Base-by-base conservation (phyloP, 2,329 filamentous ascomycete species). In the Xylaria arbuscula region DNA sequence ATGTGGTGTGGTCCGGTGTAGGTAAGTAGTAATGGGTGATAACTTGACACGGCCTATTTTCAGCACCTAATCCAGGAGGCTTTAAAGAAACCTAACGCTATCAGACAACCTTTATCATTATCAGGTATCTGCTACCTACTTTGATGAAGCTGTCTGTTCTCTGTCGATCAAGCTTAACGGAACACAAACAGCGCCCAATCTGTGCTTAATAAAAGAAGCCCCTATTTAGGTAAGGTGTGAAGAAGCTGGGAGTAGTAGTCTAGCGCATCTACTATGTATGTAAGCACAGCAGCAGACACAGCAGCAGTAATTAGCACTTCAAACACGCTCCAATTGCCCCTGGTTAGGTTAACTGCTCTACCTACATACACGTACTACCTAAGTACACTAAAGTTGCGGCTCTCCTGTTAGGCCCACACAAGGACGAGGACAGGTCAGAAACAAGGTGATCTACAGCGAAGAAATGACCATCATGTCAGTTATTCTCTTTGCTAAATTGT, bases 351-450 rank as follows among this genome's bases (percentile, higher is more conserved):
- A 28, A 28, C 28, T 28, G 28, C 2, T 28, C 28, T 3, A 28
- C 28, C 28, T 28, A n/a, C n/a, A n/a, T n/a, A n/a, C n/a, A n/a
- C n/a, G n/a, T n/a, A n/a, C n/a, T n/a, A n/a, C n/a, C n/a, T n/a
- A n/a, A n/a, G n/a, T 28, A 28, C 28, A 28, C 28, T 28, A 28
- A 40, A 65, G 63, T 50, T 65, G 66, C 66, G 50, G 66, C 66
- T 68, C 66, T 61, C 66, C 51, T 51, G 36, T 45, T 22, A 19
- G 51, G 66, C 38, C 61, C 66, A 55, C 56, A 61, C 28, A 48
- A 17, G 15, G 38, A 55, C 24, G 45, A 38, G 48, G 19, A 54
- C 40, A 47, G 22, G 19, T 56, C 28, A 34, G 32, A 54, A 54
- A 54, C 40, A 28, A 50, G 17, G 32, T 64, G 61, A 64, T 64